phyloP scores from a whole-genome alignment of 352 stramenopile genomes.

The Thalassiosira sp. region DNA sequence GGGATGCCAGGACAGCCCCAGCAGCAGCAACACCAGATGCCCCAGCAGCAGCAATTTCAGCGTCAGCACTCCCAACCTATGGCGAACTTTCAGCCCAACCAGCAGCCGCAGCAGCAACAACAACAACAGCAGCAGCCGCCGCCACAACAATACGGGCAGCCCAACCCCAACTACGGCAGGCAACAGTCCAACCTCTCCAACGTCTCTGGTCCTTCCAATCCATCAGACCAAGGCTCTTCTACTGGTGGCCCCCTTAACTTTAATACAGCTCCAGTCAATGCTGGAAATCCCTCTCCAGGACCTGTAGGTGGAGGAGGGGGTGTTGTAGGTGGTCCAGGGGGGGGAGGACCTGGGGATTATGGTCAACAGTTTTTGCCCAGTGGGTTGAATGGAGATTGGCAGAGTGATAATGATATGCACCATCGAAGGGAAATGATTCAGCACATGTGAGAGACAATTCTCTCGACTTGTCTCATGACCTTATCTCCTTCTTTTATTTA shows the following conservation, averaged over 20 bases:
- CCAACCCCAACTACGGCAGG: slow-evolving; percentile 14
- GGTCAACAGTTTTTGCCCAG: slow-evolving; percentile 56
- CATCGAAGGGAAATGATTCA: slow-evolving; percentile 83
- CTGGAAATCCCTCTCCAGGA: slow-evolving; percentile 22
- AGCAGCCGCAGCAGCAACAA: slow-evolving; percentile 26
- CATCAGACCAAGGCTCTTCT: slow-evolving; percentile 14
- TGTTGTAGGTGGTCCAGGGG: slow-evolving; percentile 9
- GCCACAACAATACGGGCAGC: slow-evolving; percentile 13
- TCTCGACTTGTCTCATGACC: slow-evolving; percentile 4
- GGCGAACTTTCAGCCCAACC: neutral
- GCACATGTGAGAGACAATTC: slow-evolving; percentile 78
- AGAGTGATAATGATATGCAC: slow-evolving; percentile 78
- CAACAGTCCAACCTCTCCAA: slow-evolving; percentile 16
- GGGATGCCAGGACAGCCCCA: slow-evolving; percentile 12
- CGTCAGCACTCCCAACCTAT: slow-evolving; percentile 15
- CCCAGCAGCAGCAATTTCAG: slow-evolving; percentile 12
- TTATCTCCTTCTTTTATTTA: slow-evolving; percentile 14
- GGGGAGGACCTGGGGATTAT: slow-evolving; percentile 22
- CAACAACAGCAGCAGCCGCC: slow-evolving; percentile 12
- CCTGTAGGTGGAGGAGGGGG: neutral
- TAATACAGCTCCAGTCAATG: slow-evolving; percentile 12
- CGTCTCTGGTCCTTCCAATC: slow-evolving; percentile 1
- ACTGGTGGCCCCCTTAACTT: slow-evolving; percentile 22
- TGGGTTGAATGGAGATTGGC: slow-evolving; percentile 79
- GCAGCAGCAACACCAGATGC: slow-evolving; percentile 15